These are phyloP conservation scores for Pulicaria dysenterica DNA, from an alignment of 129 eudicot species.

Conservation along the genomic window DNA sequence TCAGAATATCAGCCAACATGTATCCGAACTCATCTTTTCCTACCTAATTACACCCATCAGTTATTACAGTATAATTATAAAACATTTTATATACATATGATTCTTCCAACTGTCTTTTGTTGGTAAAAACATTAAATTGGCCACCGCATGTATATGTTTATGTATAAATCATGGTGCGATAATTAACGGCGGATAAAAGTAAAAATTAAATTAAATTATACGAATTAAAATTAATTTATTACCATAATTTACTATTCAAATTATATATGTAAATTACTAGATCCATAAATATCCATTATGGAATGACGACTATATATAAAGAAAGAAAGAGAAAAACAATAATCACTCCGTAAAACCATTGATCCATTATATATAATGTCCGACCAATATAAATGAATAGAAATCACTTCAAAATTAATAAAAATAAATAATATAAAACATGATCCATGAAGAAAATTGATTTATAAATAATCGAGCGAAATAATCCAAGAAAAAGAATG, in stretches of 20 bases:
- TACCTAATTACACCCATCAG: slow-evolving; percentile 35
- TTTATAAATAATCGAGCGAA: neutral
- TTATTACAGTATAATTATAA: neutral
- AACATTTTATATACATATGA: too few species aligned
- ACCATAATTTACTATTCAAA: too few species aligned
- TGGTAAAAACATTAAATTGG: too few species aligned
- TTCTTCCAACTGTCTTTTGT: too few species aligned
- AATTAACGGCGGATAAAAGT: too few species aligned
- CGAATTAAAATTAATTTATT: too few species aligned
- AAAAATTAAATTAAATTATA: too few species aligned
- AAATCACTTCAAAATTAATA: neutral
- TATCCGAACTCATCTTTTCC: slow-evolving; percentile 79
- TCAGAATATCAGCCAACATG: slow-evolving; percentile 67
- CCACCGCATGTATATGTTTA: too few species aligned
- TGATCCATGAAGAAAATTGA: slow-evolving; percentile 2
- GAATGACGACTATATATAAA: neutral
- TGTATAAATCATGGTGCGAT: too few species aligned
- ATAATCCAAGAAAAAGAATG: slow-evolving; percentile 7
- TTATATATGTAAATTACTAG: neutral
- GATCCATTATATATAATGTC: slow-evolving; percentile 16
- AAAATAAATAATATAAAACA: neutral
- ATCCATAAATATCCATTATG: slow-evolving; percentile 11
- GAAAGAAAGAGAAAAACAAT: neutral
- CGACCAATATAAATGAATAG: neutral
- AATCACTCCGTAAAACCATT: neutral